phyloP scores from a whole-genome alignment of 2,329 filamentous ascomycete species.

The Ceratocystis huliohia region DNA sequence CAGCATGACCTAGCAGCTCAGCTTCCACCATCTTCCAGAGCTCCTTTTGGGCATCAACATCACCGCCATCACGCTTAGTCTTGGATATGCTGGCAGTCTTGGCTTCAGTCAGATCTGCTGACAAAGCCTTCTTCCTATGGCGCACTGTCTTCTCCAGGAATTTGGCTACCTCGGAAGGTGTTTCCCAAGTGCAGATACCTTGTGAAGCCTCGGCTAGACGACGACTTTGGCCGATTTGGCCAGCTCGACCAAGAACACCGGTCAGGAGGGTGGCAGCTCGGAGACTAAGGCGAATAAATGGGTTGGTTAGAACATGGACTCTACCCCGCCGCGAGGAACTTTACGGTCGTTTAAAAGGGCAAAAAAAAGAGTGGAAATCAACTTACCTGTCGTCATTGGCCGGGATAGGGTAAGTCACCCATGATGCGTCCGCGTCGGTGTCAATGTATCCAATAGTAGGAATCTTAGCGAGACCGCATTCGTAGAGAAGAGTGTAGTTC shows the following conservation, averaged over 20 bases:
- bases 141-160: conserved; percentile 28
- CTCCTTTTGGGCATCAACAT: conserved; percentile 20
- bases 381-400: conserved; percentile 85
- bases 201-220: conserved; percentile 49
- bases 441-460: conserved; percentile 93
- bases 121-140: conserved; percentile 14
- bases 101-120: conserved; percentile 15
- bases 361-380: neutral
- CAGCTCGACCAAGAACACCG: conserved; percentile 74
- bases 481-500: conserved; percentile 80
- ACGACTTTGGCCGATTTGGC: conserved; percentile 58
- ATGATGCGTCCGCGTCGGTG: conserved; percentile 81
- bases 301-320: conserved; percentile 22
- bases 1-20: conserved; percentile 17
- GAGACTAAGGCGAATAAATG: conserved; percentile 41
- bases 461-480: conserved; percentile 77
- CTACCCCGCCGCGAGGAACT: neutral
- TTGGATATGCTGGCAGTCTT: conserved; percentile 17
- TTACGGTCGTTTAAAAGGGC: neutral
- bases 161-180: conserved; percentile 32
- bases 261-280: conserved; percentile 70
- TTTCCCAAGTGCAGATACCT: conserved; percentile 53
- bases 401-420: conserved; percentile 92
- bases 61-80: conserved; percentile 19
- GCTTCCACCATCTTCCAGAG: conserved; percentile 20